Evolutionary conservation across 2,329 filamentous ascomycete species (phyloP).

Genomic region (Dactylellina parvicollis): DNA sequence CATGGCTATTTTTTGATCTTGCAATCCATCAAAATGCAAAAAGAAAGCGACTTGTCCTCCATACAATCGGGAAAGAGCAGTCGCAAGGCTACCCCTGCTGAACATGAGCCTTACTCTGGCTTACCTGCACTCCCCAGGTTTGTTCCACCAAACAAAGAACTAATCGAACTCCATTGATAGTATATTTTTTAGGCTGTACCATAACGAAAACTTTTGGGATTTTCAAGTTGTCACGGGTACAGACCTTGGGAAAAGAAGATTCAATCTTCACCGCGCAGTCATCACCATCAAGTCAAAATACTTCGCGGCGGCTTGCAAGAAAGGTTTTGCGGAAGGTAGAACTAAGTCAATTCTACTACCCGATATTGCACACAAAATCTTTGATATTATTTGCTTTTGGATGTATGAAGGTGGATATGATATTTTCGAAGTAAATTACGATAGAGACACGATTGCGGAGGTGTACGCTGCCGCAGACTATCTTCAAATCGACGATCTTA

Average conservation of each 20-base stretch:
- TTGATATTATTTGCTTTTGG: neutral
- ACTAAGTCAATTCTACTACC: neutral
- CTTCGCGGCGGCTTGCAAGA: slow-evolving; percentile 4
- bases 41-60: no score
- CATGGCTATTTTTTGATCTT: no score
- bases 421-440: neutral
- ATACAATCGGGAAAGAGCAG: no score
- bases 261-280: neutral
- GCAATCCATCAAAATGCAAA: no score
- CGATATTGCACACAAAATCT: neutral
- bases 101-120: no score
- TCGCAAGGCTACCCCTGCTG: no score
- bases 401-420: slow-evolving; percentile 5
- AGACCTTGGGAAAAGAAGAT: neutral
- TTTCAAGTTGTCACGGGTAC: no score
- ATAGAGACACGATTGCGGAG: neutral
- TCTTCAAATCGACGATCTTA: neutral
- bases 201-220: no score
- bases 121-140: no score
- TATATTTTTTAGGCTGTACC: no score
- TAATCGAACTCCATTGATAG: no score
- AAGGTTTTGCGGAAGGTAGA: neutral
- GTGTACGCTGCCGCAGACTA: slow-evolving; percentile 3
- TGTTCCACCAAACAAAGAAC: no score
- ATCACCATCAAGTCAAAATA: neutral